Evolutionary conservation across 2,329 filamentous ascomycete species (phyloP), one percentile per base, ranked within the genome.

Genomic region (Fusarium verticillioides): DNA sequence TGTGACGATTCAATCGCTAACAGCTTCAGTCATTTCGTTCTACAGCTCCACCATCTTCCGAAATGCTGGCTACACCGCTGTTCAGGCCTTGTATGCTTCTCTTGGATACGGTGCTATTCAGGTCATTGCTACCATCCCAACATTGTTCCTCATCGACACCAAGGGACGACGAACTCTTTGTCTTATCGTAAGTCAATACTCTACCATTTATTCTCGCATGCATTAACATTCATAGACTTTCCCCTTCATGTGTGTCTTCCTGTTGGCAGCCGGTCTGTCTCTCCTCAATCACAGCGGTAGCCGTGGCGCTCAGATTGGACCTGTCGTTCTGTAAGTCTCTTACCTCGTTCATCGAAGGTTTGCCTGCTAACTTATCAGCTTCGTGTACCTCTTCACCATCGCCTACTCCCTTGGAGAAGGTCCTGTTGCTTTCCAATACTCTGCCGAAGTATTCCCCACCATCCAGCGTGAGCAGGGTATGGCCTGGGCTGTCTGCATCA

Each of bases 391-490:
- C 23, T 83, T 83, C 43, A 81, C 81, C 4, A 81, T 81, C 8
- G 75, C 75, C 37, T 83, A 83, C 65, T 82, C 78, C 1, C 73
- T 82, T 3, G 81, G 81, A 13, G 81, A 82, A 64, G 81, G 81
- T 2, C 81, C 81, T 0, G 81, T 83, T 5, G 81, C 81, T 1
- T 83, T 83, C 64, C 81, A 81, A 60, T 83, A 83, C 70, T 82
- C 81, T 21, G 81, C 81, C 8, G 81, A 83, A 71, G 80, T 81
- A 8, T 83, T 83, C 53, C 81, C 81, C 4, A 79, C 80, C 30
- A 81, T 81, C 8, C 80, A 82, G 70, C 80, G 81, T 63, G 81
- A 83, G 71, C 77, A 82, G 46, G 81, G 81, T 46, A 83, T 83
- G 81, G 81, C 81, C 1, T 83, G 80, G 80, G 81, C 81, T 32